These are phyloP conservation scores for Brettanomyces custersianus DNA, from an alignment of 805 yeast genomes.

Conservation along the genomic window DNA sequence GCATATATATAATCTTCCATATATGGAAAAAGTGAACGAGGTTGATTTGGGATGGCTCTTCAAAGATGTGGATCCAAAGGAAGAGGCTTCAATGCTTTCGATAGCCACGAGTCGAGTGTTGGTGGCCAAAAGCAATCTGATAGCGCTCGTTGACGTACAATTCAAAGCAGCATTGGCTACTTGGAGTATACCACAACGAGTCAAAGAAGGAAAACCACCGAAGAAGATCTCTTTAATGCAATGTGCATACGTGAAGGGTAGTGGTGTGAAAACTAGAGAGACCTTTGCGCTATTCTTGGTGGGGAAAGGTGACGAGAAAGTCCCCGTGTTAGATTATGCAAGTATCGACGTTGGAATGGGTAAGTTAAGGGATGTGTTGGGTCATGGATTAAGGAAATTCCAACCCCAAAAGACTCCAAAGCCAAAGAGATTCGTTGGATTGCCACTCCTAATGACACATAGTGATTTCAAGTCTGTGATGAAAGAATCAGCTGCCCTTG, in stretches of 20 bases:
- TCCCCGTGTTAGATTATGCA: slow-evolving; percentile 34
- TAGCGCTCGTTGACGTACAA: slow-evolving; percentile 36
- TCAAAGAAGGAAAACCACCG: slow-evolving; percentile 19
- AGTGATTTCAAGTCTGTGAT: slow-evolving; percentile 12
- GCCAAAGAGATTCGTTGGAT: slow-evolving; percentile 16
- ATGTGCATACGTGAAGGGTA: slow-evolving; percentile 33
- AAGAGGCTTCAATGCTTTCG: slow-evolving; percentile 28
- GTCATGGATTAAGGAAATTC: slow-evolving; percentile 38
- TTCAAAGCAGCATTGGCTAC: slow-evolving; percentile 29
- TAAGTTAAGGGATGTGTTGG: slow-evolving; percentile 58
- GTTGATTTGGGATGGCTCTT: slow-evolving; percentile 17
- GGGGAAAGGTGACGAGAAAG: slow-evolving; percentile 33
- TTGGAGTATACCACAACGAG: slow-evolving; percentile 22
- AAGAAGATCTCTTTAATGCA: slow-evolving; percentile 23
- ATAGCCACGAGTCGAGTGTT: slow-evolving; percentile 40
- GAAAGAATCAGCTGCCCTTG: slow-evolving; percentile 18
- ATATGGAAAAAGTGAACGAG: slow-evolving; percentile 22
- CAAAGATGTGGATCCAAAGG: slow-evolving; percentile 16
- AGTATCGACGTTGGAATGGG: slow-evolving; percentile 58
- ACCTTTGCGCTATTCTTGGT: slow-evolving; percentile 35
- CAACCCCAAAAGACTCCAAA: slow-evolving; percentile 1
- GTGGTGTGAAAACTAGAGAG: slow-evolving; percentile 29
- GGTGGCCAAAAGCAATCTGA: slow-evolving; percentile 29
- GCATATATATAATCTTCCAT: slow-evolving; percentile 24
- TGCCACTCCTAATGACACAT: slow-evolving; percentile 15